Evolutionary conservation across 352 stramenopile genomes (phyloP), one percentile per base, ranked within the genome.

Genomic region (Globisporangium apiculatum): DNA sequence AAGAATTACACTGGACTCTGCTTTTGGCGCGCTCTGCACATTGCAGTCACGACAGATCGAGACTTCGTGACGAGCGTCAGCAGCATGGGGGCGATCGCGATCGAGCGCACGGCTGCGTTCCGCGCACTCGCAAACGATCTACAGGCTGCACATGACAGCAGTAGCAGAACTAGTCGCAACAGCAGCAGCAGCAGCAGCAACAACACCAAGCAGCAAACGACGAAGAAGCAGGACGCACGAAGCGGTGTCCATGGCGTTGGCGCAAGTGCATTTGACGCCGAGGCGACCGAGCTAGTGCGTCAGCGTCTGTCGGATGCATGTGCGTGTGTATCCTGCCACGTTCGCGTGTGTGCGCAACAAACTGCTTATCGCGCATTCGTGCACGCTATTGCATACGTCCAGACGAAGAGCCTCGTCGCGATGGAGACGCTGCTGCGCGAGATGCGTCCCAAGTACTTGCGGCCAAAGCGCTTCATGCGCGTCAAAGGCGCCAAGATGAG

Each of bases 401-500:
- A 91, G 81, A 52, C 71, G 17, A 72, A 74, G 51, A 74, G 67
- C 48, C 51, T 92, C 31, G 35, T 69, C 36, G 71, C 76, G 53
- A 56, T 92, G 54, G 79, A 92, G 60, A 62, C 67, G n/a, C 53
- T 88, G 48, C 56, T 92, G 58, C 57, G 53, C 4, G 65, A 69
- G 7, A 62, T 87, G 11, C 68, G 65, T 31, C 69, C 78, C 9
- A 76, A 75, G 40, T 92, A 92, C 60, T 57, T 78, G 31, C 60
- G 71, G n/a, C 71, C 79, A 11, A 88, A 80, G 55, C 60, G 62
- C 9, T 87, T 87, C 58, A 58, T 92, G 24, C 79, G 82, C 46
- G 58, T 73, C 9, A 87, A 87, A 71, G 76, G 72, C 43, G 62
- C 68, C 9, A 65, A 57, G 35, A 89, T 92, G 77, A 87, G 64